Percentiles rank a stretch among this genome's conserved stretches.
These are phyloP conservation scores for Leishmania guyanensis DNA, from an alignment of 208 protist genomes.

Conservation along the genomic window DNA sequence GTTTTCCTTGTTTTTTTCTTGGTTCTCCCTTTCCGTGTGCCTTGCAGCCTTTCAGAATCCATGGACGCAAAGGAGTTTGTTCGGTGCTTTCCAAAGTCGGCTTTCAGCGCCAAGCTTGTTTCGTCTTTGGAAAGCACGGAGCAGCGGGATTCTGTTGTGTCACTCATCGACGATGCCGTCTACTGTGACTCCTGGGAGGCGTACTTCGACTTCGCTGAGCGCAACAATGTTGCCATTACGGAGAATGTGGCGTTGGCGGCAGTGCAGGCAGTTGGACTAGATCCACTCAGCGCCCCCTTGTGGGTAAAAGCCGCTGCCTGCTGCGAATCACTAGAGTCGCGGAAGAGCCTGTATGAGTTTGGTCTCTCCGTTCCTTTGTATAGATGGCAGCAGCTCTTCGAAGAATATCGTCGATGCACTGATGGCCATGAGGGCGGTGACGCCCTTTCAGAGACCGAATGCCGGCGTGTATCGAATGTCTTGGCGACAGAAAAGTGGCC, in stretches of 20 bases:
- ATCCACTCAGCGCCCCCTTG: constrained; percentile 69
- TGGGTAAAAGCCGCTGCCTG: constrained; percentile 61
- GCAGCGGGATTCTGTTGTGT: constrained; percentile 47
- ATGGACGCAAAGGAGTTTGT: constrained; percentile 27
- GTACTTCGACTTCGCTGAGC: constrained; percentile 71
- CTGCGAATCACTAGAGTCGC: constrained; percentile 37
- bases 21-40: not conserved
- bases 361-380: constrained; percentile 74
- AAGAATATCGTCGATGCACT: constrained; percentile 51
- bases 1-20: not conserved
- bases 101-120: constrained; percentile 53
- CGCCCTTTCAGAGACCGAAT: constrained; percentile 17
- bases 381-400: constrained; percentile 40
- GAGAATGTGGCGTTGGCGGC: constrained; percentile 67
- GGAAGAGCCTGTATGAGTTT: constrained; percentile 65
- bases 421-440: not conserved
- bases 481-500: constrained; percentile 57
- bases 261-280: constrained; percentile 73
- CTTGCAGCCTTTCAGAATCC: not conserved
- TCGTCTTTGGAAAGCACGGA: constrained; percentile 49
- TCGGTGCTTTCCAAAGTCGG: constrained; percentile 34
- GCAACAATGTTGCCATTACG: constrained; percentile 44
- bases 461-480: constrained; percentile 21
- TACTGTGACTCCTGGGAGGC: constrained; percentile 82
- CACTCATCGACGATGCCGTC: constrained; percentile 68